A percentile compares a stretch with the other conserved stretches of the same genome.
Conservation (phyloP, 106 monocot genomes). For the Allium cepa region DNA sequence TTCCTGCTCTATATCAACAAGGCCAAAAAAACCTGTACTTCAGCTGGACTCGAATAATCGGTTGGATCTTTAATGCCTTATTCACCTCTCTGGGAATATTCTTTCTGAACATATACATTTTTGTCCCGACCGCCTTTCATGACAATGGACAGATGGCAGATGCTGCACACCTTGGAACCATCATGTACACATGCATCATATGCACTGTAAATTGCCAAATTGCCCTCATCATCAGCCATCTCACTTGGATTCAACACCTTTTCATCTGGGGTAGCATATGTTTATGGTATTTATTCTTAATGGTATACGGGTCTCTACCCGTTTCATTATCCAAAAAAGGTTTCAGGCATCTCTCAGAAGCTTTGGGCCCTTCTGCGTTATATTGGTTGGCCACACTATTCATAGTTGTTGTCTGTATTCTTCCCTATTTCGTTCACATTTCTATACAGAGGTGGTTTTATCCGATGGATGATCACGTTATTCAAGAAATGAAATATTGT, state of each 20-base stretch:
- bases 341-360: neutral
- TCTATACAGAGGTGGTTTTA: constrained; percentile 12
- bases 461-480: constrained; percentile 18
- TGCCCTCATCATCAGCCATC: constrained; percentile 19
- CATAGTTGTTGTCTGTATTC: constrained; percentile 1
- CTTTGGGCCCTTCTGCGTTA: neutral
- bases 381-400: constrained; percentile 9
- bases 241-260: constrained; percentile 29
- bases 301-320: constrained; percentile 20
- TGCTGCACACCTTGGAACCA: constrained; percentile 5
- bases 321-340: neutral
- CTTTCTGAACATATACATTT: constrained; percentile 2
- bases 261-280: constrained; percentile 21
- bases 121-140: constrained; percentile 4
- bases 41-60: constrained; percentile 16
- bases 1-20: constrained; percentile 18
- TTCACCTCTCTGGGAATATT: constrained; percentile 14
- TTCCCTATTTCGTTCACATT: constrained; percentile 14
- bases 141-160: constrained; percentile 7
- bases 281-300: constrained; percentile 8
- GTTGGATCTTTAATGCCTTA: constrained; percentile 18
- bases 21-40: constrained; percentile 14
- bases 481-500: constrained; percentile 15
- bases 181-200: constrained; percentile 15
- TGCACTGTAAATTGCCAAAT: constrained; percentile 18